Evolutionary conservation across 140 eudicot genomes (phyloP).

Genomic region (Bidens hawaiensis): DNA sequence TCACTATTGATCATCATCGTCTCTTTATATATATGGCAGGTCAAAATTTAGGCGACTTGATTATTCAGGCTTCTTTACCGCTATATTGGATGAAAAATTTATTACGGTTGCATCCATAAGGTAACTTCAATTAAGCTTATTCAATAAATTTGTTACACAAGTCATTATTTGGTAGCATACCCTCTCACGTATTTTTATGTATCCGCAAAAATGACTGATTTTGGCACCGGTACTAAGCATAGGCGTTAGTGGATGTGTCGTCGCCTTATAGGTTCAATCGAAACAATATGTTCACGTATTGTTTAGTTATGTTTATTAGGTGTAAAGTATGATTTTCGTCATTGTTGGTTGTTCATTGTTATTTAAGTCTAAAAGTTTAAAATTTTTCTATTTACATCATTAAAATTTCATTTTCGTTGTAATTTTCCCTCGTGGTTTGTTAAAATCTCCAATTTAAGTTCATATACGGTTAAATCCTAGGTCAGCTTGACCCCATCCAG

Average conservation of each 20-base stretch:
- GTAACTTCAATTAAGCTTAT: slow-evolving; percentile 11
- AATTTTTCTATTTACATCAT: too few relatives aligned
- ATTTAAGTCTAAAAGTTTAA: too few relatives aligned
- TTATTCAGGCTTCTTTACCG: slow-evolving; percentile 49
- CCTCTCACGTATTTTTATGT: neutral
- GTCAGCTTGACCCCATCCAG: too few relatives aligned
- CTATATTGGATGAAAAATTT: slow-evolving; percentile 52
- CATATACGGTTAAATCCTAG: too few relatives aligned
- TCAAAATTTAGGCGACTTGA: slow-evolving; percentile 55
- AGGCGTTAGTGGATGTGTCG: slow-evolving; percentile 79
- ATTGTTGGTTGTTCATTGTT: too few relatives aligned
- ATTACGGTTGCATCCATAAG: slow-evolving; percentile 64
- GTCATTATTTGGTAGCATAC: neutral
- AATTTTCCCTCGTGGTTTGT: too few relatives aligned
- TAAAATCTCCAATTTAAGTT: too few relatives aligned
- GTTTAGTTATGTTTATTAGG: too few relatives aligned
- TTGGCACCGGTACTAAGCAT: slow-evolving; percentile 53
- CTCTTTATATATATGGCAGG: too few relatives aligned
- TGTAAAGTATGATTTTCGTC: too few relatives aligned
- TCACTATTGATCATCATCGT: too few relatives aligned
- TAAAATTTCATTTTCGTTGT: too few relatives aligned
- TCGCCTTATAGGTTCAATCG: slow-evolving; percentile 45
- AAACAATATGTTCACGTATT: slow-evolving; percentile 36
- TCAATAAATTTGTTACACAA: neutral
- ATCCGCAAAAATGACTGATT: slow-evolving; percentile 79